A percentile compares a stretch with the other conserved stretches of the same genome.
Conservation (phyloP, 306 rosid genomes). For the Comarum palustre region DNA sequence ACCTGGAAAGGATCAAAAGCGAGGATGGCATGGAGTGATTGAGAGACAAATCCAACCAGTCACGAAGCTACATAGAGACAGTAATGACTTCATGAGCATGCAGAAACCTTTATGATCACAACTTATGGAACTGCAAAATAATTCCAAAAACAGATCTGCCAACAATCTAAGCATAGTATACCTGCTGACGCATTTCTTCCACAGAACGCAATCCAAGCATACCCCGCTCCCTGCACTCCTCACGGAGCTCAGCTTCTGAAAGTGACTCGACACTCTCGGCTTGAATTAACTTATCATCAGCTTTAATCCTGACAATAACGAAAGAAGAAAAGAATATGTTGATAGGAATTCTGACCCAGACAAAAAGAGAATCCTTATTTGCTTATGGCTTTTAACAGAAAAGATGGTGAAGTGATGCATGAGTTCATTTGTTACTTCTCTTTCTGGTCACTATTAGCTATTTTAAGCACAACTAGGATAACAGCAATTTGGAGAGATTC, state of each 20-base stretch:
- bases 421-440: background rate
- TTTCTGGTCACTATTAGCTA: too few species aligned
- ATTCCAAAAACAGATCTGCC: background rate
- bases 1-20: conserved; percentile 97
- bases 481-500: background rate
- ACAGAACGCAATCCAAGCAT: conserved; percentile 91
- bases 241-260: conserved; percentile 87
- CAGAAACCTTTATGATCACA: conserved; percentile 15
- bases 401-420: background rate
- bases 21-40: conserved; percentile 92
- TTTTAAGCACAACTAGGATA: too few species aligned
- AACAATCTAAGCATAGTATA: conserved; percentile 12
- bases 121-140: background rate
- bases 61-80: conserved; percentile 65
- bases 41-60: conserved; percentile 96
- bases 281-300: conserved; percentile 85
- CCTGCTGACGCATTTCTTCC: conserved; percentile 98
- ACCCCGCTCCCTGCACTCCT: conserved; percentile 95
- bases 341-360: background rate
- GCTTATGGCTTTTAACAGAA: background rate
- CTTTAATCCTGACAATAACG: conserved; percentile 60
- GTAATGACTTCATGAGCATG: conserved; percentile 19
- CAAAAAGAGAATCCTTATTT: background rate
- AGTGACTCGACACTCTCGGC: conserved; percentile 90
- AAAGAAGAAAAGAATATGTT: background rate